phyloP scores from a whole-genome alignment of 1,139 yeast species.

The Hyphopichia khmerensis region DNA sequence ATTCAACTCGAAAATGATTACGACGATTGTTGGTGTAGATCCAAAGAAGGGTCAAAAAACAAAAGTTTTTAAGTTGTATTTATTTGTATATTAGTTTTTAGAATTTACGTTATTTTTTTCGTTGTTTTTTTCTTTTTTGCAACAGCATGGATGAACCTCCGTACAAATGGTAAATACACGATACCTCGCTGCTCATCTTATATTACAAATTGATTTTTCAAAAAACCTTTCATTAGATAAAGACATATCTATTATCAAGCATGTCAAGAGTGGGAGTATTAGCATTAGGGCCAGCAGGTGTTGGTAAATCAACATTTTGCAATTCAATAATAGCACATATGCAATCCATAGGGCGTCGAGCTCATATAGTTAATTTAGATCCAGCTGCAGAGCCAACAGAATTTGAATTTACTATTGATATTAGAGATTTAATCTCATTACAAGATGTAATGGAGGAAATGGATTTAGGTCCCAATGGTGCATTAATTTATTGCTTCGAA shows the following conservation, averaged over 20 bases:
- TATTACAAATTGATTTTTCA: not conserved
- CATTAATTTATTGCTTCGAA: conserved; percentile 89
- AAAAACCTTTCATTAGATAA: not conserved
- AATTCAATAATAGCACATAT: conserved; percentile 83
- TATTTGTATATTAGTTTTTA: not conserved
- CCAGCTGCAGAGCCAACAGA: conserved; percentile 97
- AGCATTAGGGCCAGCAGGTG: conserved; percentile 97
- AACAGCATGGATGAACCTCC: not conserved
- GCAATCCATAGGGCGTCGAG: conserved; percentile 87
- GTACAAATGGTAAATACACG: no score
- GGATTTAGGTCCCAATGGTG: conserved; percentile 95
- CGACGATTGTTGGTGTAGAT: conserved; percentile 61
- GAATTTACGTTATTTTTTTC: not conserved
- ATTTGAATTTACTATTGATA: conserved; percentile 89
- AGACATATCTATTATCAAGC: conserved; percentile 1
- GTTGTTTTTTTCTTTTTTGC: not conserved
- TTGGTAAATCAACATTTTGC: conserved; percentile 91
- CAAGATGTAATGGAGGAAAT: conserved; percentile 98
- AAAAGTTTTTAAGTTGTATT: not conserved
- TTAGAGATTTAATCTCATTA: conserved; percentile 82
- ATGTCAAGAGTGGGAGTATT: conserved; percentile 98
- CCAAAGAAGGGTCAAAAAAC: not conserved
- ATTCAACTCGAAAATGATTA: conserved; percentile 60
- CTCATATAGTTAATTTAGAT: conserved; percentile 91
- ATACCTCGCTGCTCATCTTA: not conserved